Conservation (phyloP, 768 basidiomycete species). For the Paxillus rubicundulus region DNA sequence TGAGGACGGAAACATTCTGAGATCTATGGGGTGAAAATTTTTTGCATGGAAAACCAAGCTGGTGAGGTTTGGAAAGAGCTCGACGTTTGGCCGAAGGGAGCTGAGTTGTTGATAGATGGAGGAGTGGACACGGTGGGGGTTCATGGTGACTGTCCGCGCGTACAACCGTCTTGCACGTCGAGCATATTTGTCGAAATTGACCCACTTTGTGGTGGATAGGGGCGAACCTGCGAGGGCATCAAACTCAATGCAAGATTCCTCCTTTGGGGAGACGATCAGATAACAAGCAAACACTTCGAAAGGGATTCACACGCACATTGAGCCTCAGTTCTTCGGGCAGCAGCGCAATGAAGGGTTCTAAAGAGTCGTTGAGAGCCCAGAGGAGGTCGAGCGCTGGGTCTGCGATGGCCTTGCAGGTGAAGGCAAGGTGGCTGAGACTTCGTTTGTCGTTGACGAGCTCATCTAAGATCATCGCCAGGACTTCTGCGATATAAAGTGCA, state of each 20-base stretch:
- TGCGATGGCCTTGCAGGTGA: conserved; percentile 19
- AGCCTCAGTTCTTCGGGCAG: conserved; percentile 20
- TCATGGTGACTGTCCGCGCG: conserved; percentile 27
- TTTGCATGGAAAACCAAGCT: conserved; percentile 18
- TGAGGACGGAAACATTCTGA: conserved; percentile 22
- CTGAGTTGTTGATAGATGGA: conserved; percentile 25
- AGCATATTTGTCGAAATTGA: conserved; percentile 22
- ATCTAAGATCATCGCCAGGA: conserved; percentile 23
- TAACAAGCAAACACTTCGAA: not conserved
- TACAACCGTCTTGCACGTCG: conserved; percentile 20
- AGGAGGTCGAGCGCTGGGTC: conserved; percentile 24
- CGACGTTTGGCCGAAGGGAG: conserved; percentile 20
- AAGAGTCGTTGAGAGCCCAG: conserved; percentile 22
- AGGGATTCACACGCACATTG: conserved; percentile 12
- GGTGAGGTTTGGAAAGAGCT: conserved; percentile 23
- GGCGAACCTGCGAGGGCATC: conserved; percentile 1
- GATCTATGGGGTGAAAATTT: conserved; percentile 1
- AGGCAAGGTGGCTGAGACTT: conserved; percentile 15
- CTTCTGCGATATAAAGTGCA: conserved; percentile 19
- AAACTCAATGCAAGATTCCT: conserved; percentile 18
- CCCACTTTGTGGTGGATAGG: conserved; percentile 16
- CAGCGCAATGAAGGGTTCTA: conserved; percentile 24
- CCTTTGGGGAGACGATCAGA: conserved; percentile 14
- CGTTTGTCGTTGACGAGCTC: conserved; percentile 16
- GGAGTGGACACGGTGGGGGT: conserved; percentile 23